Conservation (phyloP, 108 stramenopile species). For the Licmophora abbreviata region DNA sequence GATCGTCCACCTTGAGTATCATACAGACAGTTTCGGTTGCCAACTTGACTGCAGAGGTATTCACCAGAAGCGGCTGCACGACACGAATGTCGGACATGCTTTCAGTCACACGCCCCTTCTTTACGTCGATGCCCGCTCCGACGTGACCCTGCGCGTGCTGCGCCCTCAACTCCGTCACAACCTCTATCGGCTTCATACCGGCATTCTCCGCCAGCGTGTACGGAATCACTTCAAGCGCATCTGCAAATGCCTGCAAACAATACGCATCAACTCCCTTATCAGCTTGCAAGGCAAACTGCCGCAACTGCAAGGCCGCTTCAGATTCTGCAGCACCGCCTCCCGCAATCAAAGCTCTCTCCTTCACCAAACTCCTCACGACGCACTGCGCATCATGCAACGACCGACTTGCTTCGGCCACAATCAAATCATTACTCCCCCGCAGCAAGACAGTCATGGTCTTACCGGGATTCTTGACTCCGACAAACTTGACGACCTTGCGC, state of each 20-base stretch:
- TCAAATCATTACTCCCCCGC: slow-evolving; percentile 94
- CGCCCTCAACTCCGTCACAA: slow-evolving; percentile 93
- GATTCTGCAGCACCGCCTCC: slow-evolving; percentile 99
- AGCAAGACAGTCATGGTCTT: slow-evolving; percentile 91
- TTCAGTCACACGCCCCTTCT: slow-evolving; percentile 85
- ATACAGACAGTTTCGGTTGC: slow-evolving; percentile 97
- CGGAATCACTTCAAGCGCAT: slow-evolving; percentile 97
- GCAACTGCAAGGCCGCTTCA: slow-evolving; percentile 81
- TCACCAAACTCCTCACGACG: slow-evolving; percentile 94
- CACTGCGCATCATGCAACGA: slow-evolving; percentile 99
- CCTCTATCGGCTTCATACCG: slow-evolving; percentile 95
- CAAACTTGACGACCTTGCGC: slow-evolving; percentile 95
- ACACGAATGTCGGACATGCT: slow-evolving; percentile 94
- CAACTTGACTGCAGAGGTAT: slow-evolving; percentile 86
- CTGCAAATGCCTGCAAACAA: slow-evolving; percentile 96
- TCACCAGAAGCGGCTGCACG: slow-evolving; percentile 94
- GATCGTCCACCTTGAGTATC: slow-evolving; percentile 98
- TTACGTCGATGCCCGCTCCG: slow-evolving; percentile 96
- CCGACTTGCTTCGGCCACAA: slow-evolving; percentile 97
- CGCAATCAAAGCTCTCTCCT: slow-evolving; percentile 91
- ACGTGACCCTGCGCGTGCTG: slow-evolving; percentile 76
- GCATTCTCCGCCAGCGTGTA: slow-evolving; percentile 99
- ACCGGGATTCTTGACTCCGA: slow-evolving; percentile 87
- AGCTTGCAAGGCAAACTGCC: slow-evolving; percentile 70
- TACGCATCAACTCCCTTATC: slow-evolving; percentile 92